Evolutionary conservation across 139 green algal species (phyloP).

Genomic region (Chlorella vulgaris): DNA sequence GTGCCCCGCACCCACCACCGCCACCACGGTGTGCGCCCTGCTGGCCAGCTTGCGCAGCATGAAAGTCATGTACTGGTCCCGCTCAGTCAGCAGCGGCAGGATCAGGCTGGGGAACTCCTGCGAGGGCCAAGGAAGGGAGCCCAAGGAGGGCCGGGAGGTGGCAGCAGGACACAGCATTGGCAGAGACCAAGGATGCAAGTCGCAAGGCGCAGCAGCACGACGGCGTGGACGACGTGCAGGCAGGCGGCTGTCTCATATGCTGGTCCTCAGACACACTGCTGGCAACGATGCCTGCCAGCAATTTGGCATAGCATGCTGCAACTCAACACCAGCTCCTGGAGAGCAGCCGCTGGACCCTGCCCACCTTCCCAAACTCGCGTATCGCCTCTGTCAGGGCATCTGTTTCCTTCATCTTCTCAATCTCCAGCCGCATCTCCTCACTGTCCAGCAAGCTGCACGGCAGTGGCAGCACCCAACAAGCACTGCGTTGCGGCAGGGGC

Average conservation of each 20-base stretch:
- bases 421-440: conserved; percentile 50
- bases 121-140: neutral
- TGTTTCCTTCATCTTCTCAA: conserved; percentile 55
- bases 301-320: neutral
- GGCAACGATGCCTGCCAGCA: neutral
- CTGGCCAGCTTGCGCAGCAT: conserved; percentile 38
- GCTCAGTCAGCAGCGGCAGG: conserved; percentile 50
- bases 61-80: conserved; percentile 52
- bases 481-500: neutral
- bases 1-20: conserved; percentile 53
- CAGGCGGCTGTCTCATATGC: too few relatives aligned
- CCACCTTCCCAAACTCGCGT: conserved; percentile 47
- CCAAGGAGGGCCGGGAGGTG: neutral
- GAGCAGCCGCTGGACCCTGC: neutral
- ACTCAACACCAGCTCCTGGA: neutral
- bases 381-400: conserved; percentile 58
- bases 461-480: neutral
- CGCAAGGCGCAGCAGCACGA: neutral
- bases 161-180: too few relatives aligned
- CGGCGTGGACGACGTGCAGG: too few relatives aligned
- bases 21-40: conserved; percentile 33
- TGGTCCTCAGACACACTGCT: too few relatives aligned
- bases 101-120: conserved; percentile 52
- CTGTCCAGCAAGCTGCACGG: conserved; percentile 32
- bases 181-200: neutral